These are phyloP conservation scores for Parmales sp. DNA, from an alignment of 108 stramenopile species.

Conservation along the genomic window DNA sequence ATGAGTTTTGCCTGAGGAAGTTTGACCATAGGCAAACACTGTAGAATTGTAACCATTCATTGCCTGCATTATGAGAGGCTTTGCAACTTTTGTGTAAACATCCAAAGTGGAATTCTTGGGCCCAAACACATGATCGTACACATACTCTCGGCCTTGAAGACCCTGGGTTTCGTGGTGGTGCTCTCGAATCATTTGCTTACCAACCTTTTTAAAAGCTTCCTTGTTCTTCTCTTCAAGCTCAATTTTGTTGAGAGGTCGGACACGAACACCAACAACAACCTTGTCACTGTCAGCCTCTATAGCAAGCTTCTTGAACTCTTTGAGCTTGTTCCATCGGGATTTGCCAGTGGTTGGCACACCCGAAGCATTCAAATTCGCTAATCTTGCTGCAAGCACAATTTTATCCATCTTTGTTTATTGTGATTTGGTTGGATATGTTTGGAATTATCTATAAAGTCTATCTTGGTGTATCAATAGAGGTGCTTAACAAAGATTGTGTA, in stretches of 20 bases:
- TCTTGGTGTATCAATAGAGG: too few relatives aligned
- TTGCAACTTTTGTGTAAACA: conserved; percentile 21
- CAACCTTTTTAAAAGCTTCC: conserved; percentile 8
- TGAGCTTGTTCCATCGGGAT: too few relatives aligned
- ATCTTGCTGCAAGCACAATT: too few relatives aligned
- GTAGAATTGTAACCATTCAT: conserved; percentile 56
- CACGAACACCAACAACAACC: not conserved
- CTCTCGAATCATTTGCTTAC: conserved; percentile 7
- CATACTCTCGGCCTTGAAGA: not conserved
- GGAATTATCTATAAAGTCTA: too few relatives aligned
- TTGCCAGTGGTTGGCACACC: too few relatives aligned
- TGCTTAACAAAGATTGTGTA: too few relatives aligned
- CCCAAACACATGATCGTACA: not conserved
- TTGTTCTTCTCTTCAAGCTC: conserved; percentile 2
- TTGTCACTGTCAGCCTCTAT: not conserved
- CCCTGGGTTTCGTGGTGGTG: not conserved
- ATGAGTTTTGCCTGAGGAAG: conserved; percentile 39
- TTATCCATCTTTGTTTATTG: too few relatives aligned
- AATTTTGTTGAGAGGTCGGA: conserved; percentile 1
- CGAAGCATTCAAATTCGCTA: too few relatives aligned
- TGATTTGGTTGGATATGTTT: too few relatives aligned
- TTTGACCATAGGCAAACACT: conserved; percentile 57
- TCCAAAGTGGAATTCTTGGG: not conserved
- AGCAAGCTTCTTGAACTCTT: not conserved
- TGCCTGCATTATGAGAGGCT: conserved; percentile 42